These are phyloP conservation scores for Dactylonectria estremocensis DNA, from an alignment of 2,329 filamentous ascomycete species.

Conservation along the genomic window DNA sequence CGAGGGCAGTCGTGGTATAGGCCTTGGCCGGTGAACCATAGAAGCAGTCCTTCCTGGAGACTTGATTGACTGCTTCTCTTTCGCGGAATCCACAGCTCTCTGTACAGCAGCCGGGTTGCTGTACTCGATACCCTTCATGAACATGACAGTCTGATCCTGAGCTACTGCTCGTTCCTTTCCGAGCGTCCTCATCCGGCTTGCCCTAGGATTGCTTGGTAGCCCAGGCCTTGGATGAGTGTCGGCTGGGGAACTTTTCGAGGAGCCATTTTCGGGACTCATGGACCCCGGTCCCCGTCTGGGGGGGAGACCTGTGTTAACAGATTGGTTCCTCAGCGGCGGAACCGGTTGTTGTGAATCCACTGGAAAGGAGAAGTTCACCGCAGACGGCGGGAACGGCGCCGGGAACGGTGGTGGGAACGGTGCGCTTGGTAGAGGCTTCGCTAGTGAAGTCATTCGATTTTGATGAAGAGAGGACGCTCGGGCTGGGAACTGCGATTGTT, in stretches of 20 bases:
- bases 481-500: not conserved
- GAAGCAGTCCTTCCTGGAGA: slow-evolving; percentile 30
- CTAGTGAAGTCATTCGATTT: not conserved
- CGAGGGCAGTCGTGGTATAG: slow-evolving; percentile 66
- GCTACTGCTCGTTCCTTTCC: slow-evolving; percentile 45
- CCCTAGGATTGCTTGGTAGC: slow-evolving; percentile 64
- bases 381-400: slow-evolving; percentile 24
- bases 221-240: slow-evolving; percentile 63
- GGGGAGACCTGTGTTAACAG: slow-evolving; percentile 51
- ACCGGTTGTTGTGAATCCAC: slow-evolving; percentile 40
- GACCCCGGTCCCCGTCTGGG: slow-evolving; percentile 43
- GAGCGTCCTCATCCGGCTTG: slow-evolving; percentile 52
- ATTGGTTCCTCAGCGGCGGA: slow-evolving; percentile 51
- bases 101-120: slow-evolving; percentile 66
- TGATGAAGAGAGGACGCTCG: slow-evolving; percentile 5
- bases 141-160: slow-evolving; percentile 66
- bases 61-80: slow-evolving; percentile 49
- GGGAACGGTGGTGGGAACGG: slow-evolving; percentile 21
- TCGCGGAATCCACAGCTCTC: slow-evolving; percentile 63
- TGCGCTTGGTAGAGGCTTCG: slow-evolving; percentile 19
- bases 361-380: slow-evolving; percentile 44
- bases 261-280: not conserved
- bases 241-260: slow-evolving; percentile 53
- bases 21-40: slow-evolving; percentile 69
- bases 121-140: slow-evolving; percentile 70